Evolutionary conservation across 768 basidiomycete genomes (phyloP).

Genomic region (Phaeotremella fagi): DNA sequence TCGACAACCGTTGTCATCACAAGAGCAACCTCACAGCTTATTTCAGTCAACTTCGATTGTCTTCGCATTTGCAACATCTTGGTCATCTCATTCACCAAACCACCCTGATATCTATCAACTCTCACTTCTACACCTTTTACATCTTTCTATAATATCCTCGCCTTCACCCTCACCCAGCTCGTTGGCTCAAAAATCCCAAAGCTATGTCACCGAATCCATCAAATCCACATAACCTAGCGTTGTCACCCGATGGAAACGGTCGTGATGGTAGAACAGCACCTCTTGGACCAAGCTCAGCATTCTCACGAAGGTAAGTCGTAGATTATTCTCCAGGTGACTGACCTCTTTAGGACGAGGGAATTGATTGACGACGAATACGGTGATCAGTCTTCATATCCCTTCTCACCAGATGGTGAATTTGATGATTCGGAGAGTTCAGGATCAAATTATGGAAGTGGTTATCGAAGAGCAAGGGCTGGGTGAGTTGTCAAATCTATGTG

Average conservation of each 20-base stretch:
- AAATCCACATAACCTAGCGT: background rate
- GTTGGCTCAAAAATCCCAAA: too few relatives aligned
- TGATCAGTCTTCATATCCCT: conserved; percentile 66
- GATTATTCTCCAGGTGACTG: conserved; percentile 22
- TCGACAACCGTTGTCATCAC: too few relatives aligned
- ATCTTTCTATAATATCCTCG: too few relatives aligned
- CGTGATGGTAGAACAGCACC: conserved; percentile 34
- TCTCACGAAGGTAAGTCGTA: conserved; percentile 21
- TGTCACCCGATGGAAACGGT: background rate
- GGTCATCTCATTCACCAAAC: too few relatives aligned
- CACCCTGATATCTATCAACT: too few relatives aligned
- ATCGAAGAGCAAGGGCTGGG: conserved; percentile 92
- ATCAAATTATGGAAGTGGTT: conserved; percentile 52
- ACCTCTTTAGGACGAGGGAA: conserved; percentile 66
- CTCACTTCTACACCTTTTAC: too few relatives aligned
- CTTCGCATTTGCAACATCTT: too few relatives aligned
- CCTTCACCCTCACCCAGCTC: too few relatives aligned
- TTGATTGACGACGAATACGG: conserved; percentile 70
- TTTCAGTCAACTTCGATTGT: too few relatives aligned
- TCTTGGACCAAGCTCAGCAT: conserved; percentile 37
- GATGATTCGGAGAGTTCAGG: conserved; percentile 52
- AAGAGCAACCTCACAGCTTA: too few relatives aligned
- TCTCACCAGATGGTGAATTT: conserved; percentile 51
- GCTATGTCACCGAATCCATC: background rate
- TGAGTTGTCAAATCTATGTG: conserved; percentile 19